Percentiles rank a stretch among this genome's conserved stretches.
Conservation (phyloP, 345 rosid genomes). For the sweet orange (Citrus sinensis) region DNA sequence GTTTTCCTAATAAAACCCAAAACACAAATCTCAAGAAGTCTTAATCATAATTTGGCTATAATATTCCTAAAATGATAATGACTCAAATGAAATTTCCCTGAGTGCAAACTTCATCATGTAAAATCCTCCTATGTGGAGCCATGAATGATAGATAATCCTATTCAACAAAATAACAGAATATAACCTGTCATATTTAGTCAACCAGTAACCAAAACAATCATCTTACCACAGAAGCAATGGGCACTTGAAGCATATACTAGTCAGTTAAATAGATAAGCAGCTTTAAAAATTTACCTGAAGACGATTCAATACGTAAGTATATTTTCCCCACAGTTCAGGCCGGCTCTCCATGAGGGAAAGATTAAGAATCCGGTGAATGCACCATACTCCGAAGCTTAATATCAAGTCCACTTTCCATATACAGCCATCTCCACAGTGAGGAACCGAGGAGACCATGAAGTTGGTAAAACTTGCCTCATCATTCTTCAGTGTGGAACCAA, state of each 20-base stretch:
- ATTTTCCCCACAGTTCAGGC: conserved; percentile 98
- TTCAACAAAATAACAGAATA: neutral
- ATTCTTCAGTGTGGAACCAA: conserved; percentile 23
- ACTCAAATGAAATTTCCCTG: neutral
- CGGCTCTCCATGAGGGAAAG: conserved; percentile 96
- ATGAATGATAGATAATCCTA: neutral
- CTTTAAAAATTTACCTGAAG: conserved; percentile 67
- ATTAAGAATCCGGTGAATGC: conserved; percentile 86
- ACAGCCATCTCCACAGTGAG: conserved; percentile 93
- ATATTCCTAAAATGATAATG: neutral
- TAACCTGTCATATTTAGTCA: neutral
- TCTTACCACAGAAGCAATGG: neutral
- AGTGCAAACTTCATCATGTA: neutral
- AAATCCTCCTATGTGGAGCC: neutral
- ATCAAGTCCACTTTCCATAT: conserved; percentile 79
- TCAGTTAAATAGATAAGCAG: neutral
- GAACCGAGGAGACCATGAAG: conserved; percentile 58
- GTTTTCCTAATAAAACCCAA: neutral
- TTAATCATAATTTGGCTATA: neutral
- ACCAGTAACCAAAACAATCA: neutral
- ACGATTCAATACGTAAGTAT: conserved; percentile 90
- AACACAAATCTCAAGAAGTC: neutral
- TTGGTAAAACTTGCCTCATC: conserved; percentile 25
- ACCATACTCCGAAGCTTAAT: conserved; percentile 96
- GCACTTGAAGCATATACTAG: neutral